phyloP scores from a whole-genome alignment of 1,284 basidiomycete genomes.

The Trichosporon sp. region DNA sequence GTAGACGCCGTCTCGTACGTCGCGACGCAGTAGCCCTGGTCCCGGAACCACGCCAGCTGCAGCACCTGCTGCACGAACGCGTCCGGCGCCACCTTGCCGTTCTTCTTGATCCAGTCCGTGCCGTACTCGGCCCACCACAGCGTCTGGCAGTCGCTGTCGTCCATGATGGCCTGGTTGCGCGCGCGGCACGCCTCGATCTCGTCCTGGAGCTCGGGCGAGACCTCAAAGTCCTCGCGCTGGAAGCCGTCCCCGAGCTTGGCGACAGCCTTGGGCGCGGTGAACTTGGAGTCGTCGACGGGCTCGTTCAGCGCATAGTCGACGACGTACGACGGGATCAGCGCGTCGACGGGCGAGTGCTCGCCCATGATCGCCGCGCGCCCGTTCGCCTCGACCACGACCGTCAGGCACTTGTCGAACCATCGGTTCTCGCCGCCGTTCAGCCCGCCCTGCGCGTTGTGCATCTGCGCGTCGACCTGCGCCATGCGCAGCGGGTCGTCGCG shows the following conservation, averaged over 20 bases:
- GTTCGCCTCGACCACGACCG: conserved; percentile 77
- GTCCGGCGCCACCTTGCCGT: conserved; percentile 77
- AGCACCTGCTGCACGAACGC: conserved; percentile 90
- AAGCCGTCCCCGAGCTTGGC: conserved; percentile 50
- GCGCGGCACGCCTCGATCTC: conserved; percentile 62
- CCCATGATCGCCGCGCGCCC: conserved; percentile 82
- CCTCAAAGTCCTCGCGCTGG: conserved; percentile 70
- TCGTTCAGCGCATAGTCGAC: conserved; percentile 75
- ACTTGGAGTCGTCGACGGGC: conserved; percentile 56
- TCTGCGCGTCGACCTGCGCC: conserved; percentile 66
- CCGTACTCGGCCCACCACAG: conserved; percentile 85
- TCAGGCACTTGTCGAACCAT: conserved; percentile 88
- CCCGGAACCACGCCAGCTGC: conserved; percentile 85
- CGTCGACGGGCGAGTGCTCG: conserved; percentile 90
- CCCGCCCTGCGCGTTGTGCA: conserved; percentile 67
- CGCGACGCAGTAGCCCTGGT: conserved; percentile 72
- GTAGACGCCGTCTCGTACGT: conserved; percentile 95
- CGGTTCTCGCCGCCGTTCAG: conserved; percentile 71
- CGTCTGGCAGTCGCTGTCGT: conserved; percentile 77
- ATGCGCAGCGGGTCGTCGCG: conserved; percentile 52
- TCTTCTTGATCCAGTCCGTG: conserved; percentile 80
- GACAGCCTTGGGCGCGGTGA: conserved; percentile 32
- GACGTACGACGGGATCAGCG: conserved; percentile 85
- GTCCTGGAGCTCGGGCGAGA: conserved; percentile 59
- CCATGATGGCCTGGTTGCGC: conserved; percentile 61